A percentile compares a stretch with the other conserved stretches of the same genome.
phyloP scores from a whole-genome alignment of 768 basidiomycete genomes.

The Termitomyces heimii region DNA sequence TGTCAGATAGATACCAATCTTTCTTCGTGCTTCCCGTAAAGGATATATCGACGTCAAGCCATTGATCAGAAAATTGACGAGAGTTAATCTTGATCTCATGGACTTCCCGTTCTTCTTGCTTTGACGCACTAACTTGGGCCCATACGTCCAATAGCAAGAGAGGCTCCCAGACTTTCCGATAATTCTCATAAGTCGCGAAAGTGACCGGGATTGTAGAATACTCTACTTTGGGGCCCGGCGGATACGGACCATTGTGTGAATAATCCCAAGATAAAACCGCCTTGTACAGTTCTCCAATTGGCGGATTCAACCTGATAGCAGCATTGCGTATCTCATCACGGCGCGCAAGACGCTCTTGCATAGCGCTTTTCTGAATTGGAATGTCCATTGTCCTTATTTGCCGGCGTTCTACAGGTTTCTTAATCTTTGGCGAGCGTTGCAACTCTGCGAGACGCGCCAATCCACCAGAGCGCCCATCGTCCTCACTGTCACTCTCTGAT shows the following conservation, averaged over 20 bases:
- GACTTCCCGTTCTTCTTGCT: constrained; percentile 51
- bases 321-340: constrained; percentile 58
- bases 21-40: constrained; percentile 54
- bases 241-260: constrained; percentile 54
- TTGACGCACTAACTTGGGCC: constrained; percentile 78
- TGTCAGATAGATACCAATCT: constrained; percentile 75
- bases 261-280: constrained; percentile 85
- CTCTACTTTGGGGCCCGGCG: constrained; percentile 42
- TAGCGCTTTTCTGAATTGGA: constrained; percentile 36
- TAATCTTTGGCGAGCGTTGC: constrained; percentile 55
- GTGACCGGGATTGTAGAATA: constrained; percentile 50
- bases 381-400: constrained; percentile 60
- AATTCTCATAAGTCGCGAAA: constrained; percentile 63
- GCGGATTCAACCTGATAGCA: constrained; percentile 72
- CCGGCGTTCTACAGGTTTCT: constrained; percentile 52
- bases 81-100: constrained; percentile 61
- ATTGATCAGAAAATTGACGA: constrained; percentile 73
- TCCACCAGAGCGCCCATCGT: constrained; percentile 38
- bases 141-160: constrained; percentile 86
- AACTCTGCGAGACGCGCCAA: constrained; percentile 52
- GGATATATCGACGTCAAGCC: constrained; percentile 70
- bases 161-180: constrained; percentile 75
- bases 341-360: constrained; percentile 45
- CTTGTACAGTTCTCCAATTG: constrained; percentile 74
- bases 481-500: constrained; percentile 39